Evolutionary conservation across 176 grass and related monocot species (phyloP).

Genomic region (Lolium perenne): DNA sequence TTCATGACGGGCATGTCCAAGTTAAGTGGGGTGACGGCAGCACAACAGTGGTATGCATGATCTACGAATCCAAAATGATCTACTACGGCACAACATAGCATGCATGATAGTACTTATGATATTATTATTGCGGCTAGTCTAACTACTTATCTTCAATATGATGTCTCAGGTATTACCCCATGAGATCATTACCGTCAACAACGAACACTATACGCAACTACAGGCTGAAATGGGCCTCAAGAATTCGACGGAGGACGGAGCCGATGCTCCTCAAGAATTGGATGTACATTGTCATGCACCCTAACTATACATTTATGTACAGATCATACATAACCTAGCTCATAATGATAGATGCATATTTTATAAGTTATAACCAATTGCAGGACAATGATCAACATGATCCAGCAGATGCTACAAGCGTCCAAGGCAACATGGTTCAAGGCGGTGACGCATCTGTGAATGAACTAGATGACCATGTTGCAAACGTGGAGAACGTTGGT

Average conservation of each 20-base stretch:
- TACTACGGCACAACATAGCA: no score
- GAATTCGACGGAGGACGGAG: neutral
- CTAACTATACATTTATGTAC: neutral
- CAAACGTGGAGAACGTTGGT: neutral
- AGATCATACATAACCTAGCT: neutral
- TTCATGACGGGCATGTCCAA: neutral
- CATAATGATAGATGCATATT: no score
- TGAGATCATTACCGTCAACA: neutral
- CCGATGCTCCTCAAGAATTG: neutral
- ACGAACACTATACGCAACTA: neutral
- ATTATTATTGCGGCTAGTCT: no score
- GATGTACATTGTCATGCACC: neutral
- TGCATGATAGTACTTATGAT: no score
- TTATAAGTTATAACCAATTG: neutral
- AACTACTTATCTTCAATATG: no score
- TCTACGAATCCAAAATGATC: no score
- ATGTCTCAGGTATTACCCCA: neutral
- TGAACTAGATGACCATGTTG: neutral
- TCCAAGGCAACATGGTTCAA: neutral
- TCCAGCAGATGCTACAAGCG: neutral
- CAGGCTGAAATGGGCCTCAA: neutral
- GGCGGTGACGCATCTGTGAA: neutral
- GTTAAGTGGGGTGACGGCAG: neutral
- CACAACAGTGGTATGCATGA: neutral
- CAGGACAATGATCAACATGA: neutral